Evolutionary conservation across 225 moss, liverwort and hornwort genomes (phyloP), one percentile per base, ranked within the genome.

Genomic region (Lunularia cruciata): DNA sequence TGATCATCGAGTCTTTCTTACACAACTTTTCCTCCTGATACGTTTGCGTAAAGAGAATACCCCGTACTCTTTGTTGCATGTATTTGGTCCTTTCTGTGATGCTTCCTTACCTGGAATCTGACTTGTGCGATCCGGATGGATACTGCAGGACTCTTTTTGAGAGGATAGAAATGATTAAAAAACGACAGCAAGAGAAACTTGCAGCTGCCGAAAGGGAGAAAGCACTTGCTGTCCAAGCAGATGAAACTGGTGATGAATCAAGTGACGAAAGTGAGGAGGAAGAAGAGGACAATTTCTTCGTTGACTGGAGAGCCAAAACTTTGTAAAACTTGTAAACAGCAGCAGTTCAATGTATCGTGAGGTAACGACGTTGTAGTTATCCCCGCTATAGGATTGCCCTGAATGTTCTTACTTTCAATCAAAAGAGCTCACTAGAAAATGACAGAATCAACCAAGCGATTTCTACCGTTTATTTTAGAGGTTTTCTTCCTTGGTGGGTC

Each of bases 301-400:
- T 84, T 27, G 81, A 84, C 69, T 84, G 84, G 84, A 81, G 84
- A 53, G 84, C 84, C 27, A 84, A 81, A 61, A 75, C 75, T 19
- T 3, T 80, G 23, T 80, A 71, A 56, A 3, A 64, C 27, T 10
- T 46, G 8, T 13, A 6, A 40, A 6, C 6, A 40, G 40, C 8
- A 6, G 8, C 13, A 6, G 40, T 6, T 40, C 6, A 40, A 6
- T 40, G 40, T 40, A 40, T 40, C 13, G 40, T 40, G 13, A 40
- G n/a, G n/a, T n/a, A 6, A 40, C 40, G 40, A 6, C 40, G 13
- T 40, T 40, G 40, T 40, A 40, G 13, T 40, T 40, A 40, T 13
- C 13, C 40, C 13, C 40, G 8, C 40, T 13, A 6, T 40, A 13
- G 13, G 8, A 40, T 40, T 40, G 40, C n/a, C n/a, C n/a, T n/a